These are phyloP conservation scores for Paramecium primaurelia DNA, from an alignment of 73 alveolate genomes.

Conservation along the genomic window DNA sequence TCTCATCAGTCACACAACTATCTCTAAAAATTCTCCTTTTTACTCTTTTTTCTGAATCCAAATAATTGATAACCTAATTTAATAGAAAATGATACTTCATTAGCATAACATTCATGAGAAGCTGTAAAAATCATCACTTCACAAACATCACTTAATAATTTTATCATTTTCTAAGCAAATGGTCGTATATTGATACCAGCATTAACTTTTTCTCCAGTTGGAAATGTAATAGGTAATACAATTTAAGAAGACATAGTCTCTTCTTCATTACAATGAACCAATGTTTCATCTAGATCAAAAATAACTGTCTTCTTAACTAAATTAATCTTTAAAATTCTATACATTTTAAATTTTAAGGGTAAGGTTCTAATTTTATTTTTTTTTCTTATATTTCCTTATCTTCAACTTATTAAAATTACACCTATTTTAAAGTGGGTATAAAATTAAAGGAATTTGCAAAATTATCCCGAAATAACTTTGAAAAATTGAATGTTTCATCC, in stretches of 20 bases:
- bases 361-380: background rate
- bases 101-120: slow-evolving; percentile 67
- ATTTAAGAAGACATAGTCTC: slow-evolving; percentile 62
- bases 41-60: slow-evolving; percentile 33
- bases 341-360: background rate
- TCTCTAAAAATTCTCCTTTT: slow-evolving; percentile 44
- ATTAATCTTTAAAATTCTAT: background rate
- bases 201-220: slow-evolving; percentile 75
- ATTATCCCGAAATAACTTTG: background rate
- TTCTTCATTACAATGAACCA: slow-evolving; percentile 87
- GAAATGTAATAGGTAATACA: slow-evolving; percentile 71
- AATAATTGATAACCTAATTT: slow-evolving; percentile 22
- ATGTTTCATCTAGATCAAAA: slow-evolving; percentile 96
- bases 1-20: slow-evolving; percentile 42
- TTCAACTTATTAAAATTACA: background rate
- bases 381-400: background rate
- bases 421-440: background rate
- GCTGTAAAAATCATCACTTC: slow-evolving; percentile 76
- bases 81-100: slow-evolving; percentile 47
- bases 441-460: background rate
- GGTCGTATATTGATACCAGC: slow-evolving; percentile 59
- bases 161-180: slow-evolving; percentile 31
- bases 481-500: background rate
- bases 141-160: slow-evolving; percentile 59
- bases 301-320: slow-evolving; percentile 61